Conservation (phyloP, 257 asterid species). For the Capsicum chinense region DNA sequence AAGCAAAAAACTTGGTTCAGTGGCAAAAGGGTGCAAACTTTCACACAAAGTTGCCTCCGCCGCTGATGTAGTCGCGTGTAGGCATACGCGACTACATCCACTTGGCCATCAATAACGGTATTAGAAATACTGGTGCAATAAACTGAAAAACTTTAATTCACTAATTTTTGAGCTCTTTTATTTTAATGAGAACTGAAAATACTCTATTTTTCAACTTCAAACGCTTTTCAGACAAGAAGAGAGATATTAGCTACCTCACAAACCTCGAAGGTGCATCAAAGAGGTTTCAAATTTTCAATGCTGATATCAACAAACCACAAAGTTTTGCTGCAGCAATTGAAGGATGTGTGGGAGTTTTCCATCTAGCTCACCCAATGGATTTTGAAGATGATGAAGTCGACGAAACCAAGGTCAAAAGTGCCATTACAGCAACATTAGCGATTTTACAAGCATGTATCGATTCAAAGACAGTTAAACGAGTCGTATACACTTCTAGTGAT, state of each 20-base stretch:
- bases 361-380: neutral
- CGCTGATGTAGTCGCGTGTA: too few relatives aligned
- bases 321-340: slow-evolving; percentile 31
- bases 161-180: too few relatives aligned
- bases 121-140: too few relatives aligned
- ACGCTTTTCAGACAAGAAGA: neutral
- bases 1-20: too few relatives aligned
- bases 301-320: slow-evolving; percentile 34
- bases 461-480: neutral
- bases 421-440: neutral
- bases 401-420: neutral
- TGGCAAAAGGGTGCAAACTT: too few relatives aligned
- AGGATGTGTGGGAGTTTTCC: slow-evolving; percentile 40
- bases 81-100: neutral
- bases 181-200: too few relatives aligned
- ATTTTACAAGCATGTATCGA: neutral
- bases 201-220: too few relatives aligned
- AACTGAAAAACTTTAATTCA: too few relatives aligned
- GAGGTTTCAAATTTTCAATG: slow-evolving; percentile 31
- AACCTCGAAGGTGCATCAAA: slow-evolving; percentile 28
- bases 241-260: neutral
- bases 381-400: neutral
- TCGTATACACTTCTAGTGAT: neutral
- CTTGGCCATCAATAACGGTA: neutral
- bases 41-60: too few relatives aligned